These are phyloP conservation scores for Stereocaulon alpinum DNA, from an alignment of 495 filamentous ascomycete species.

Conservation along the genomic window DNA sequence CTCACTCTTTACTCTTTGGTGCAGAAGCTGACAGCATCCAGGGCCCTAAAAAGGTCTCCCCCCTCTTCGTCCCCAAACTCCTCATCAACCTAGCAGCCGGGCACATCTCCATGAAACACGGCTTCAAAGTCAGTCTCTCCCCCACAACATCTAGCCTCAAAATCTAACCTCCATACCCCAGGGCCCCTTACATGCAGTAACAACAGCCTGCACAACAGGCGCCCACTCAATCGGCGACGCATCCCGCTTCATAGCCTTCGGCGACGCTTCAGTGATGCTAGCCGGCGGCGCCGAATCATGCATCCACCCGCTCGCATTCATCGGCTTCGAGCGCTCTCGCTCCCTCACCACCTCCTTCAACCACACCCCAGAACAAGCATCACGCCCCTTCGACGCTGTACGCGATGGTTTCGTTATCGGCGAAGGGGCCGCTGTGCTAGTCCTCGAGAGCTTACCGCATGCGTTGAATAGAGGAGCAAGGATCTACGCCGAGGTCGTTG, in stretches of 20 bases:
- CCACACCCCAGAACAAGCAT: conserved; percentile 57
- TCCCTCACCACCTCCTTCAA: conserved; percentile 78
- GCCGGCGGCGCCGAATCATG: conserved; percentile 91
- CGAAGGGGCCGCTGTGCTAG: conserved; percentile 78
- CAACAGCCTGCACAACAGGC: conserved; percentile 91
- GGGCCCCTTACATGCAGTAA: conserved; percentile 84
- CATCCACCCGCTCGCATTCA: conserved; percentile 86
- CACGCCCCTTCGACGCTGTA: conserved; percentile 77
- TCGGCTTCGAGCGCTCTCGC: conserved; percentile 79
- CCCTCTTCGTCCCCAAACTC: conserved; percentile 82
- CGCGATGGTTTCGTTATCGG: conserved; percentile 84
- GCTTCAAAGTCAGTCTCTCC: conserved; percentile 49
- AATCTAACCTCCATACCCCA: conserved; percentile 24
- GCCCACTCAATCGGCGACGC: conserved; percentile 93
- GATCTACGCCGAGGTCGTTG: conserved; percentile 83
- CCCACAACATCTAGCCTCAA: background rate
- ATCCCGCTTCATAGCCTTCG: conserved; percentile 75
- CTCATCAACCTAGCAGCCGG: conserved; percentile 92
- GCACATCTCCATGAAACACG: conserved; percentile 86
- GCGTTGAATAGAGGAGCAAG: conserved; percentile 64
- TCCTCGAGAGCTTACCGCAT: conserved; percentile 87
- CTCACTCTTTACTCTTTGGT: background rate
- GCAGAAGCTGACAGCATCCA: conserved; percentile 23
- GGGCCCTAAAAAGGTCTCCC: conserved; percentile 88
- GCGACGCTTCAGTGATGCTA: conserved; percentile 89